These are phyloP conservation scores for Microdochium bolleyi DNA, from an alignment of 2,329 filamentous ascomycete species.

Conservation along the genomic window DNA sequence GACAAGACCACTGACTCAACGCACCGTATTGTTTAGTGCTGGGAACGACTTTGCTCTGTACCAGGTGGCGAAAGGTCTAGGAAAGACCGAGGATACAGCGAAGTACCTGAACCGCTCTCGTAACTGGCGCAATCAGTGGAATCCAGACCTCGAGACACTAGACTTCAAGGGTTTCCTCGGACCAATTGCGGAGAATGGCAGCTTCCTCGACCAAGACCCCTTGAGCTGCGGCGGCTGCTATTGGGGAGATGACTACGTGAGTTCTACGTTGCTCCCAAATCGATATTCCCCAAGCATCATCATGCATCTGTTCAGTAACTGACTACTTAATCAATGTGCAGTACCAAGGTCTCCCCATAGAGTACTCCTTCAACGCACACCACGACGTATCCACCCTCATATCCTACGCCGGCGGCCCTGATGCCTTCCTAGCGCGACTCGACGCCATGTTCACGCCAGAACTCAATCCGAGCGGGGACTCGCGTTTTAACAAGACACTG, in stretches of 20 bases:
- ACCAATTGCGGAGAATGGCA: constrained; percentile 44
- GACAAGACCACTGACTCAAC: neutral
- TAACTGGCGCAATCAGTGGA: constrained; percentile 70
- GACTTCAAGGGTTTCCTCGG: constrained; percentile 60
- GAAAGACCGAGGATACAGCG: constrained; percentile 36
- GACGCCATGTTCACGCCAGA: constrained; percentile 52
- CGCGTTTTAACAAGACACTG: constrained; percentile 42
- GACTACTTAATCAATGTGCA: constrained; percentile 13
- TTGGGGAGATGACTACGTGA: constrained; percentile 47
- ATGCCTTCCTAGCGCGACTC: constrained; percentile 47
- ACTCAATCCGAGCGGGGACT: constrained; percentile 28
- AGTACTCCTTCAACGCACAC: constrained; percentile 61
- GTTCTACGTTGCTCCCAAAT: constrained; percentile 37
- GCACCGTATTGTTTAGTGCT: constrained; percentile 22
- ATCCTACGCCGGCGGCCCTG: constrained; percentile 42
- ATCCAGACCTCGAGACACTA: constrained; percentile 45
- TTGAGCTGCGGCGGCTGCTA: constrained; percentile 56
- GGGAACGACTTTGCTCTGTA: constrained; percentile 62
- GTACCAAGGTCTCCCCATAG: constrained; percentile 55
- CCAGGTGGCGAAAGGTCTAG: constrained; percentile 54
- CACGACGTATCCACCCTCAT: constrained; percentile 55
- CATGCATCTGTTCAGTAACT: constrained; percentile 35
- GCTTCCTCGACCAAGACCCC: constrained; percentile 46
- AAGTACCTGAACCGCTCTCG: constrained; percentile 56
- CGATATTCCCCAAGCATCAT: too few species aligned